These are phyloP conservation scores for Maudiozyma saulgeensis DNA, from an alignment of 805 yeast species.

Conservation along the genomic window DNA sequence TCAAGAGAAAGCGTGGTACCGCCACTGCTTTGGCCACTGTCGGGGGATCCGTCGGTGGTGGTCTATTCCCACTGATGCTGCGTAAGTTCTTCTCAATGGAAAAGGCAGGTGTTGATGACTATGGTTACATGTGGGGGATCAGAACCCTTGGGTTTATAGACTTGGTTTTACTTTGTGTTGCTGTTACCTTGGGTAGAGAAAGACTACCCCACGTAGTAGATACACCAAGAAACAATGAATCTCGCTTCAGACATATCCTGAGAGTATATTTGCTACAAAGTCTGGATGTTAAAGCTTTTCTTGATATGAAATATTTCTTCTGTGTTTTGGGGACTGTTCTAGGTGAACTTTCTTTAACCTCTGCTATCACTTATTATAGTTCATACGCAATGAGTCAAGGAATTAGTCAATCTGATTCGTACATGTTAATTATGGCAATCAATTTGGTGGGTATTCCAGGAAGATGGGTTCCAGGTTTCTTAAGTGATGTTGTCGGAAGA, in stretches of 20 bases:
- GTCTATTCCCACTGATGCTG: conserved; percentile 44
- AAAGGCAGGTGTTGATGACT: conserved; percentile 16
- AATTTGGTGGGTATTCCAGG: conserved; percentile 35
- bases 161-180: conserved; percentile 28
- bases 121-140: conserved; percentile 50
- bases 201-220: conserved; percentile 36
- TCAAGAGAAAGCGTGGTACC: conserved; percentile 45
- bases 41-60: conserved; percentile 49
- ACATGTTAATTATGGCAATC: conserved; percentile 37
- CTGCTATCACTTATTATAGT: conserved; percentile 40
- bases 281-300: conserved; percentile 32
- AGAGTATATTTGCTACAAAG: conserved; percentile 25
- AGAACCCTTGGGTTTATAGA: conserved; percentile 40
- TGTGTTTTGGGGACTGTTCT: conserved; percentile 37
- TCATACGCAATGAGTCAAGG: conserved; percentile 44
- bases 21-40: conserved; percentile 40
- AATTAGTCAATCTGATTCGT: conserved; percentile 31
- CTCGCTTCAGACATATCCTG: conserved; percentile 17
- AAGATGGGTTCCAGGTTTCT: conserved; percentile 35
- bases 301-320: conserved; percentile 36
- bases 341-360: conserved; percentile 38
- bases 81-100: conserved; percentile 33
- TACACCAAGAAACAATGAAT: conserved; percentile 11
- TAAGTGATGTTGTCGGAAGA: conserved; percentile 41
- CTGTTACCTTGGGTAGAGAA: conserved; percentile 33